Evolutionary conservation across 495 filamentous ascomycete species (phyloP), one percentile per base, ranked within the genome.

Genomic region (Annulohypoxylon maeteangense): DNA sequence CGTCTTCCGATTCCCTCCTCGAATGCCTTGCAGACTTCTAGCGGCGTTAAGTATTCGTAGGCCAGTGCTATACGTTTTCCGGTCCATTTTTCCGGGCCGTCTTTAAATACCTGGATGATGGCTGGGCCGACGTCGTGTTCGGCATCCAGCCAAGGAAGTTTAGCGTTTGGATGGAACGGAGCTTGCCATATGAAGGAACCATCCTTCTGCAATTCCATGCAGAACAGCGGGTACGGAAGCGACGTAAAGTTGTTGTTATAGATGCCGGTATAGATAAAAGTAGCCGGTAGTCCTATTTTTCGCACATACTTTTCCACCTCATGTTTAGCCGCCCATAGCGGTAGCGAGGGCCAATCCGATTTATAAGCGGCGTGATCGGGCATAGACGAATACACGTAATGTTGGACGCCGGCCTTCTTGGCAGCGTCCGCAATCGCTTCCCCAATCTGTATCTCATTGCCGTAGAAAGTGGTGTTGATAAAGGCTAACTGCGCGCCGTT

Each of bases 231-330:
- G 78, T 97, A 98, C 0, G 90, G 92, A 25, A 98, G 85, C 64
- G 91, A 93, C 8, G 94, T 98, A 82, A 99, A 99, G 79, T 99
- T 99, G 80, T 99, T 98, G 81, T 98, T 97, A 83, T 98, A 99
- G 71, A 97, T 97, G 42, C 95, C 95, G 29, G 93, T 91, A 78
- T 98, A 98, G 68, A 98, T 89, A 70, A 97, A 98, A 7, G 95
- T 98, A 1, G 93, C 88, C 0, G 94, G 92, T 7, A 98, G 81
- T 2, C 88, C 91, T 48, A 96, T 87, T 76, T 93, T 89, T 27
- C 92, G 90, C 48, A 97, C 86, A 76, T 97, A 97, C 59, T 94
- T 90, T 82, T 98, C 95, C 38, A 97, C 90, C 16, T 92, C 89
- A 76, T 93, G 92, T 80, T 99, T 99, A 64, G 90, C 88, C 3